Percentiles rank a stretch among this genome's conserved stretches.
Evolutionary conservation across 1,139 yeast species (phyloP).

Genomic region (Geotrichum fermentans): DNA sequence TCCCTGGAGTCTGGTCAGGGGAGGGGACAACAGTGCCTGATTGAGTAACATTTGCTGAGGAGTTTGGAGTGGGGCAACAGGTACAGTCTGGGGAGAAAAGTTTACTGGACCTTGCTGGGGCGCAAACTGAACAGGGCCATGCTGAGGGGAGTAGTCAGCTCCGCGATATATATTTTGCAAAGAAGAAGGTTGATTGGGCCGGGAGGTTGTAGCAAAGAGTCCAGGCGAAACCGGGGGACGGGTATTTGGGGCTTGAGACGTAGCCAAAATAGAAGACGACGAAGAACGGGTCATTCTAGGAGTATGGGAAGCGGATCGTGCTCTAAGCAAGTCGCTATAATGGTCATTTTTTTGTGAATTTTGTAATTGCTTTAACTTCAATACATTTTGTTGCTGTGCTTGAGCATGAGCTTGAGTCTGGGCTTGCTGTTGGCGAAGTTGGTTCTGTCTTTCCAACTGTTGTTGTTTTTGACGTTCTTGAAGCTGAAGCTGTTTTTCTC

Average conservation of each 20-base stretch:
- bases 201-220: slow-evolving; percentile 11
- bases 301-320: slow-evolving; percentile 6
- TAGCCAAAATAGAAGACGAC: slow-evolving; percentile 1
- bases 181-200: slow-evolving; percentile 8
- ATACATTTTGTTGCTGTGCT: neutral
- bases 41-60: slow-evolving; percentile 4
- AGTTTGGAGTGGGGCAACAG: neutral
- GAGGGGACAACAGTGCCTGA: slow-evolving; percentile 18
- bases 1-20: slow-evolving; percentile 8
- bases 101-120: neutral
- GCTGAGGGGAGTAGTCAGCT: neutral
- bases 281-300: slow-evolving; percentile 5
- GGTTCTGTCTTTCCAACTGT: neutral
- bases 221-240: slow-evolving; percentile 11
- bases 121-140: neutral
- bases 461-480: slow-evolving; percentile 12
- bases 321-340: slow-evolving; percentile 5
- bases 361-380: neutral
- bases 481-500: slow-evolving; percentile 22
- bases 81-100: neutral
- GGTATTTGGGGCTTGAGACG: neutral
- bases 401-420: neutral
- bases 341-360: neutral
- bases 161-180: slow-evolving; percentile 5
- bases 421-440: neutral